Evolutionary conservation across 192 early-diverging fungal genomes (phyloP), one percentile per base, ranked within the genome.

Genomic region (Jimgerdemannia lactiflua): DNA sequence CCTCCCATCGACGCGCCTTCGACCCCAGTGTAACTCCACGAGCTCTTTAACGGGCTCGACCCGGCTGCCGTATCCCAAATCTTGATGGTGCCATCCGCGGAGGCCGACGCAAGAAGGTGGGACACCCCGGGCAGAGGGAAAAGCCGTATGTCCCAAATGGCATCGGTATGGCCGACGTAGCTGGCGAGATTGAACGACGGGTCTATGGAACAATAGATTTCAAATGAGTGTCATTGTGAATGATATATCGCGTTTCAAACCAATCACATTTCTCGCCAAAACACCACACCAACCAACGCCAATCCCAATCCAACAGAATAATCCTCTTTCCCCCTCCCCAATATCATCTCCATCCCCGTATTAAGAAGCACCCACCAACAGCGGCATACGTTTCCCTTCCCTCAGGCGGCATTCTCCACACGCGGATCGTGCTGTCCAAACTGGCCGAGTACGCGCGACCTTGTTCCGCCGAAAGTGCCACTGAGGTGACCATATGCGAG

Each of bases 61-160:
- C 69, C 79, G 9, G 77, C 72, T 65, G 84, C 78, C 3, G 86
- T 90, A 70, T 95, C 91, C 92, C 94, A 96, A 18, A 96, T 83
- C 80, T 93, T 95, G 18, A 95, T 84, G 3, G 90, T 89, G 1
- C 93, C 92, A 80, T 96, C 95, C 17, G 92, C 89, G 54, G 93
- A 93, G 3, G 90, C 91, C 7, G 93, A 94, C 4, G 88, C 91
- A 7, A 96, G 76, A 7, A 90, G 67, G n/a, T 83, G 77, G 42
- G 83, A 80, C 0, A 64, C 29, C 40, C 67, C 67, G 4, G 72
- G 77, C 6, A 89, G 69, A 19, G 91, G 89, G 71, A 91, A 91
- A 4, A 93, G 77, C 71, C 89, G 87, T 75, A 95, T 82, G 64
- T 93, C 92, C 95, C 95, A 96, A n/a, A 96, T 90, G 4, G 89